phyloP scores from a whole-genome alignment of 2,329 filamentous ascomycete species.

The Ceratocystis harringtonii region DNA sequence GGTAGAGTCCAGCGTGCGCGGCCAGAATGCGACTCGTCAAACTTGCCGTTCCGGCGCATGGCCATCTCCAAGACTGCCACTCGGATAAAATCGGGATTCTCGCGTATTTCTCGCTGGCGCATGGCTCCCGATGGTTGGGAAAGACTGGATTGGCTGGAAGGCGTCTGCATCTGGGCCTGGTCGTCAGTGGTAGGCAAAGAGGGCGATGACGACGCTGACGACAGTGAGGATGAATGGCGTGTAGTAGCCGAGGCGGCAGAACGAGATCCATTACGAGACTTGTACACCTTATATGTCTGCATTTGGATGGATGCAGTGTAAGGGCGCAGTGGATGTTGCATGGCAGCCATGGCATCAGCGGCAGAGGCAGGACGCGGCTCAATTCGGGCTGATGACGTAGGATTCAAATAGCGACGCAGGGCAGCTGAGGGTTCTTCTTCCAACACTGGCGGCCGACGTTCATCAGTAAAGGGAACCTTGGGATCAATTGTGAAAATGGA shows the following conservation, averaged over 20 bases:
- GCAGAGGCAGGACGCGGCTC: constrained; percentile 19
- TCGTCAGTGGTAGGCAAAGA: constrained; percentile 1
- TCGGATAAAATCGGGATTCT: constrained; percentile 56
- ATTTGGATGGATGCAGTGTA: constrained; percentile 57
- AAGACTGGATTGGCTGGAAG: constrained; percentile 22
- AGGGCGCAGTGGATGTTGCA: constrained; percentile 22
- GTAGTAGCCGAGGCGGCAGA: constrained; percentile 22
- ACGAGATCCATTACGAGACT: constrained; percentile 28
- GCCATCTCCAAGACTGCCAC: constrained; percentile 59
- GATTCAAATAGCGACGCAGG: constrained; percentile 52
- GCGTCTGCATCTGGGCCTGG: constrained; percentile 23
- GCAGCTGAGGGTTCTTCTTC: constrained; percentile 51
- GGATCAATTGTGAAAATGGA: constrained; percentile 54
- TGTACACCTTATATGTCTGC: constrained; percentile 52
- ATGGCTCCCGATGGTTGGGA: constrained; percentile 32
- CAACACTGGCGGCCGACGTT: constrained; percentile 46
- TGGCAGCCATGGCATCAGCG: constrained; percentile 21
- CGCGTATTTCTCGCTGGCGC: constrained; percentile 52
- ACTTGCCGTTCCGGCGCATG: constrained; percentile 51
- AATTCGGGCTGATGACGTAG: constrained; percentile 26
- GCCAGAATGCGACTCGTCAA: constrained; percentile 50
- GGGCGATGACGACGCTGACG: constrained; percentile 21
- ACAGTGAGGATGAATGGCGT: constrained; percentile 23
- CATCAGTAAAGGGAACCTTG: constrained; percentile 50
- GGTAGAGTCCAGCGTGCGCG: constrained; percentile 54